Evolutionary conservation across 441 rosid genomes (phyloP).

Genomic region (Rhodomyrtus psidioides): DNA sequence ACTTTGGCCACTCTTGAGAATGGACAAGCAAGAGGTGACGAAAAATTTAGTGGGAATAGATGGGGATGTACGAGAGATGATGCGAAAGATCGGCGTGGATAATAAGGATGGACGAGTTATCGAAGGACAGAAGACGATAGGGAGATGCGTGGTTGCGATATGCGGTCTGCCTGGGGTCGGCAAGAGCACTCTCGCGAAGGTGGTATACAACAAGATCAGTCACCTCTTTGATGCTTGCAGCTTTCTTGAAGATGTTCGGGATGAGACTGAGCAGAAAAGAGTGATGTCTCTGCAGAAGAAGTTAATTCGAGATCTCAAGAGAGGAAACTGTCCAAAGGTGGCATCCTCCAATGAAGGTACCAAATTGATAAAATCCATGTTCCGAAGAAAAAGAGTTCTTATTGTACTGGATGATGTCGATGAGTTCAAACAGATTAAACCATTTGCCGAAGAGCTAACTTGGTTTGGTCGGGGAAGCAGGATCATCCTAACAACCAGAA

Average conservation of each 20-base stretch:
- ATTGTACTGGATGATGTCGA: neutral
- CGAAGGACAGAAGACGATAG: neutral
- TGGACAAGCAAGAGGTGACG: neutral
- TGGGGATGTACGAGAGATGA: neutral
- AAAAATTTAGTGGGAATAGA: neutral
- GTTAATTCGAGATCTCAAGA: neutral
- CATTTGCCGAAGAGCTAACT: neutral
- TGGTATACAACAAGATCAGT: neutral
- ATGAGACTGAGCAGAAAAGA: neutral
- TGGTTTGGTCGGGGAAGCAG: neutral
- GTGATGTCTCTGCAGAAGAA: neutral
- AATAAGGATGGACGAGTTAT: neutral
- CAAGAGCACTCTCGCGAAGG: neutral
- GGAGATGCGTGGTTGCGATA: neutral
- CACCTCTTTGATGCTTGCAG: neutral
- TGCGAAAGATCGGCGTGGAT: neutral
- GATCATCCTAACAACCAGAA: neutral
- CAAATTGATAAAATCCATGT: too few relatives aligned
- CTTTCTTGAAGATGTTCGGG: neutral
- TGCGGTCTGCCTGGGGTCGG: neutral
- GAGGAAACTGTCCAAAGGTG: neutral
- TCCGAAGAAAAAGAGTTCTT: neutral
- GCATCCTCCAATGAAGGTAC: neutral
- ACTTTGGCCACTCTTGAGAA: neutral
- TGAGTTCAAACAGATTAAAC: accelerated